phyloP scores from a whole-genome alignment of 768 basidiomycete genomes.

The Lactarius sp. region DNA sequence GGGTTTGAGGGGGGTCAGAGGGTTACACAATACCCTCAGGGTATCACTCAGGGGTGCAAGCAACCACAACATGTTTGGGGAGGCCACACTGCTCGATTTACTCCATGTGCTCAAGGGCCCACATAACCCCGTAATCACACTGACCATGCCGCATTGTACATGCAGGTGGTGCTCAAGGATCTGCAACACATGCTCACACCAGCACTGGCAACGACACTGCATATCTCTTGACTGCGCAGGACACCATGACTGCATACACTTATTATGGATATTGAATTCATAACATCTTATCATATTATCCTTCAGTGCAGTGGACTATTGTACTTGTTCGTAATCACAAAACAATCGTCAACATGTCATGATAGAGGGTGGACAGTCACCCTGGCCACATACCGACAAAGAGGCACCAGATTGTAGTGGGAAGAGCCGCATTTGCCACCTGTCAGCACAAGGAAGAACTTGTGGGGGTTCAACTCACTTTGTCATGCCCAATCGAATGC shows the following conservation, averaged over 20 bases:
- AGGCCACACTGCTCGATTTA: neutral
- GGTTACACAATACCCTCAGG: too few relatives aligned
- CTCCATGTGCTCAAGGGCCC: slow-evolving; percentile 10
- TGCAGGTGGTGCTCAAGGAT: slow-evolving; percentile 12
- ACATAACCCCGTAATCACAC: neutral
- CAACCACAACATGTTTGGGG: neutral
- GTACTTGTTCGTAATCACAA: too few relatives aligned
- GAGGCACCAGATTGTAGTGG: too few relatives aligned
- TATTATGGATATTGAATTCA: neutral
- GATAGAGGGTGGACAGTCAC: too few relatives aligned
- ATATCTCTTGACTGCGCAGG: slow-evolving; percentile 4
- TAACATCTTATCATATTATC: too few relatives aligned
- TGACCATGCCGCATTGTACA: too few relatives aligned
- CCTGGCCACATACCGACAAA: too few relatives aligned
- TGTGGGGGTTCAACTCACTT: slow-evolving; percentile 41
- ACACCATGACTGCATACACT: neutral
- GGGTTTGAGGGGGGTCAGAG: too few relatives aligned
- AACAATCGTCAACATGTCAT: too few relatives aligned
- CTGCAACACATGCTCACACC: neutral
- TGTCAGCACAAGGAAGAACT: neutral
- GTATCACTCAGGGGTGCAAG: too few relatives aligned
- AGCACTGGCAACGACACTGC: neutral
- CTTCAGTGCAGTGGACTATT: too few relatives aligned
- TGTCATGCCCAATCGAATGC: slow-evolving; percentile 62
- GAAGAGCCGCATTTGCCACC: neutral